Base-by-base conservation (phyloP, 129 eudicot genomes). In the Chrysanthemum seticuspe region DNA sequence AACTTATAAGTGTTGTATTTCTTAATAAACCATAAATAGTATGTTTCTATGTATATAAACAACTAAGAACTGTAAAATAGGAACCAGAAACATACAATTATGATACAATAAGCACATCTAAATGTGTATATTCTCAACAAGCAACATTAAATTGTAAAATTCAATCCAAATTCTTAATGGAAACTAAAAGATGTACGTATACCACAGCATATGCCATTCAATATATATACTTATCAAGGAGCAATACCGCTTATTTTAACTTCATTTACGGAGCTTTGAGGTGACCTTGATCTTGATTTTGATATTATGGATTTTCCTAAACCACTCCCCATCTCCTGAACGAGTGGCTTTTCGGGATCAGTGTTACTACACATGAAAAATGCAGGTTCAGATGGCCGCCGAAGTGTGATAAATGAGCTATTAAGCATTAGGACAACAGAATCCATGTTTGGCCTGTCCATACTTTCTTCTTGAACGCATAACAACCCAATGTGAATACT, bases 401-500 rank as follows among this genome's bases (percentile, higher is more conserved):
- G 62, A 68, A 68, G 62, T 29, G 49, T n/a, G 13, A 68, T 25
- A 6, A 62, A 27, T 27, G 52, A 51, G 15, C 73, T 52, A 52
- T 51, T 29, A 51, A 68, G 61, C 73, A 68, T 68, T 8, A 68
- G 47, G 52, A 68, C 49, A 25, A 68, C 14, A 3, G n/a, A 2
- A 51, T 60, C 49, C 73, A 68, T 68, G 62, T 47, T 68, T 68
- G 73, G 73, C 13, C 73, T 9, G 31, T 68, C 62, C 1, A 3
- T 27, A 51, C 13, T 25, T 12, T 68, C 52, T 68, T 68, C 73
- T 68, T 68, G 73, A 51, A 68, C 60, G 3, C 73, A 68, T 52
- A 68, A 68, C 23, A 68, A 50, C 7, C 73, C 73, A 27, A 68
- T 68, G 31, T 68, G 73, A 47, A 68, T 51, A 68, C 73, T 21